Evolutionary conservation across 1,284 basidiomycete species (phyloP), one percentile per base, ranked within the genome.

Genomic region (Lignosus rhinocerotis): DNA sequence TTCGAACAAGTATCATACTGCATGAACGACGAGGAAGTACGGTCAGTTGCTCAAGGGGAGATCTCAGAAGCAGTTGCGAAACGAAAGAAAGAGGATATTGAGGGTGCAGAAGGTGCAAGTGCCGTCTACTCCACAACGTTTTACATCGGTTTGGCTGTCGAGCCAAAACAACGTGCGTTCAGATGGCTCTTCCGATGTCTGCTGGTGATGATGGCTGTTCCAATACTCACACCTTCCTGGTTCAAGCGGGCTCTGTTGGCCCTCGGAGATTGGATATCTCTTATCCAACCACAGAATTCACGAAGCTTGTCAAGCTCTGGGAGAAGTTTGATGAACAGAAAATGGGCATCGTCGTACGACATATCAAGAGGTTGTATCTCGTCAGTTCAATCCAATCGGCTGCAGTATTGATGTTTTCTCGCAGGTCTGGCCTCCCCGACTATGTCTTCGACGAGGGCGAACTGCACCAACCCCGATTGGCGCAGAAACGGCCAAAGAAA

Each of bases 271-370:
- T 99, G 61, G 97, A 99, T 74, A 95, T 99, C 59, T 97, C 94
- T 59, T 98, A 96, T 76, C 96, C 97, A 2, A 98, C 94, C 6
- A 92, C 89, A 41, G 93, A 98, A 69, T 99, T 99, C 72, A 94
- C 90, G n/a, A 92, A 95, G 69, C 83, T 93, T 56, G 94, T 96
- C 69, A 97, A 96, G 74, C 79, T 87, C 76, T 99, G 97, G 96
- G 96, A 98, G 69, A 92, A 92, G 73, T 99, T 91, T 69, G 93
- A 98, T 61, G 92, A 95, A 68, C 79, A 86, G 17, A 88, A 86
- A 50, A 99, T 99, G 96, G 94, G 94, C 25, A 93, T 99, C 61
- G 84, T 94, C 48, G 90, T 99, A 19, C 87, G 94, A 53, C 91
- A 98, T 72, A 94, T 98, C 69, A 98, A 89, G 80, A 90, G 88